Evolutionary conservation across 2,329 filamentous ascomycete species (phyloP).

Genomic region (Nigrospora oryzae): DNA sequence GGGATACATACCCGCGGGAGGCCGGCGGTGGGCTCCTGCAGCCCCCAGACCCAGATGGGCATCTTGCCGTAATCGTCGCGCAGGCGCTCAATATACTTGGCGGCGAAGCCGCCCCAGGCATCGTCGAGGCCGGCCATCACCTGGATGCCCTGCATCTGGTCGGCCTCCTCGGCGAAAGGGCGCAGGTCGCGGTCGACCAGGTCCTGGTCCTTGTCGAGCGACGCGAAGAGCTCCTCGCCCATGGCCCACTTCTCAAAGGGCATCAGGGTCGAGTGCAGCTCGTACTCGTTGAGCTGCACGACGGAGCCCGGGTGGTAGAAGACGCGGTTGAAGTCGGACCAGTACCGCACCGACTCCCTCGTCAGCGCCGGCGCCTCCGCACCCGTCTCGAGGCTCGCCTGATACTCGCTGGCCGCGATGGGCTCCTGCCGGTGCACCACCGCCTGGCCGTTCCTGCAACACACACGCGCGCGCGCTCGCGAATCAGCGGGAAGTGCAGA

Average conservation of each 20-base stretch:
- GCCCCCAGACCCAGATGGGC: conserved; percentile 78
- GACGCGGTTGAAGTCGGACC: conserved; percentile 92
- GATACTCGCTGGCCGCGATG: conserved; percentile 68
- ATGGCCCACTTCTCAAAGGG: conserved; percentile 72
- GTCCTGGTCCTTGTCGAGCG: conserved; percentile 72
- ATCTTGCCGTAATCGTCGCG: conserved; percentile 88
- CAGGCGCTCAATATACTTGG: conserved; percentile 66
- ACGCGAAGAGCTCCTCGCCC: conserved; percentile 67
- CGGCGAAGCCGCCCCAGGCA: conserved; percentile 72
- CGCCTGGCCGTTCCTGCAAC: conserved; percentile 53
- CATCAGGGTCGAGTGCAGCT: conserved; percentile 69
- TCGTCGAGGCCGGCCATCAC: conserved; percentile 64
- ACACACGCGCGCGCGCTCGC: neutral
- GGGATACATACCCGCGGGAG: conserved; percentile 39
- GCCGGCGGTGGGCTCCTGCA: conserved; percentile 53
- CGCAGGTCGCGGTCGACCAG: conserved; percentile 84
- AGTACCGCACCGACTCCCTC: conserved; percentile 73
- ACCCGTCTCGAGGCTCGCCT: conserved; percentile 69
- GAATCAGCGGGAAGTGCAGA: neutral
- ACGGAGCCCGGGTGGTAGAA: conserved; percentile 87
- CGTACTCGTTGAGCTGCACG: conserved; percentile 79
- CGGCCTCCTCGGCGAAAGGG: conserved; percentile 85
- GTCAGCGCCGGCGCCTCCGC: conserved; percentile 53
- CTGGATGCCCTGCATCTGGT: conserved; percentile 84
- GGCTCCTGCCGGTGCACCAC: conserved; percentile 59